Evolutionary conservation across 1,139 yeast species (phyloP), one percentile per base, ranked within the genome.

Genomic region (Lodderomyces theae): DNA sequence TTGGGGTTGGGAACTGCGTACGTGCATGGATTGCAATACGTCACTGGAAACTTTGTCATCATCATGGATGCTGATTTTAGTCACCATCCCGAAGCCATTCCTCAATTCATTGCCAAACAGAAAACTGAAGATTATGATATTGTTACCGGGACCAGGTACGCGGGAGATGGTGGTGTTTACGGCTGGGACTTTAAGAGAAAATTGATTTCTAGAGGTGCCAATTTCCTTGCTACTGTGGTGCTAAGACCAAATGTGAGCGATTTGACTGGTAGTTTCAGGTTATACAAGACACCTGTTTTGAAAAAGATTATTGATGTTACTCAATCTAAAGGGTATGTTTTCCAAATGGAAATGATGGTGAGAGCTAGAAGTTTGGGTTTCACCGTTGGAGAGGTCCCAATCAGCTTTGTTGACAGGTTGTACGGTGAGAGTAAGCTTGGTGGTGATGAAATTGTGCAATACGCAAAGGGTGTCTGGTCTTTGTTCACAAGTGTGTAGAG

Each of bases 341-440:
- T 85, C 77, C 94, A 85, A 65, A 85, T 85, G 94, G 94, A 85
- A 63, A 83, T 85, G 90, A 82, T 84, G 81, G 94, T 84, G 30
- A 76, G 92, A 50, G 94, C 94, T 35, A 74, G 87, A 54, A 70
- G 82, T 26, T 67, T 82, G 60, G 86, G 84, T 11, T 82, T 77
- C 63, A 71, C 79, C 23, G 82, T 85, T 52, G 92, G 86, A 22
- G 94, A 85, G 60, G 90, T 84, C 29, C 92, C 92, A 40, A 85
- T 85, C 50, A 77, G 80, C 47, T 85, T 85, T 56, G 92, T 85
- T 36, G 94, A 85, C 62, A 75, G 94, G 59, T 71, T 85, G 49
- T 85, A 85, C 54, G 94, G 94, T 35, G 92, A 85, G 62, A 74
- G 83, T 52, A 85, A 85, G 61, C 77, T 85, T 50, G 92, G 94